These are phyloP conservation scores for Debaryomyces subglobosus DNA, from an alignment of 1,139 yeast species.

Conservation along the genomic window DNA sequence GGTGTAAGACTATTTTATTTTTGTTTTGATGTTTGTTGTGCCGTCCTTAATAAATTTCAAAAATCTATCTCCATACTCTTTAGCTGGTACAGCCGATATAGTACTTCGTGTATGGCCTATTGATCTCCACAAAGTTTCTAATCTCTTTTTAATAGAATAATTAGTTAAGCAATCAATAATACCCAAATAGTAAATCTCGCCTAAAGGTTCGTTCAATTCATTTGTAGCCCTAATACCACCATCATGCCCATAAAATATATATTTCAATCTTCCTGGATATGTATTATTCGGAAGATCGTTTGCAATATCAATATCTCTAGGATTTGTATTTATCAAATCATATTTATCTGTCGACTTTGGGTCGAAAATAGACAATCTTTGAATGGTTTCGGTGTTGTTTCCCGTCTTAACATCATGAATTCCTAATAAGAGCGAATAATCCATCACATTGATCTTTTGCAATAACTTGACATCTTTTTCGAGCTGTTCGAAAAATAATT, in stretches of 20 bases:
- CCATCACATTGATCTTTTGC: slow-evolving; percentile 85
- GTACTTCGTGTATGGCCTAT: slow-evolving; percentile 67
- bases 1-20: background rate
- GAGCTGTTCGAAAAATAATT: slow-evolving; percentile 66
- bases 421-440: slow-evolving; percentile 87
- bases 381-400: slow-evolving; percentile 41
- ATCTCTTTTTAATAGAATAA: slow-evolving; percentile 71
- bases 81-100: slow-evolving; percentile 88
- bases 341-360: slow-evolving; percentile 44
- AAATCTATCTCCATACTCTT: slow-evolving; percentile 88
- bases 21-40: slow-evolving; percentile 20
- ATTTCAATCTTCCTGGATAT: slow-evolving; percentile 53
- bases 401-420: slow-evolving; percentile 74
- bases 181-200: slow-evolving; percentile 85
- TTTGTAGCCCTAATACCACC: slow-evolving; percentile 87
- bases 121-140: slow-evolving; percentile 88
- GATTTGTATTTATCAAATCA: slow-evolving; percentile 52
- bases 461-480: slow-evolving; percentile 74
- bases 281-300: slow-evolving; percentile 51
- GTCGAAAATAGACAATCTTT: slow-evolving; percentile 51
- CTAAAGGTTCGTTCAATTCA: slow-evolving; percentile 60
- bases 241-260: slow-evolving; percentile 73
- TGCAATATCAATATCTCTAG: slow-evolving; percentile 43
- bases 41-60: slow-evolving; percentile 63
- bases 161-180: slow-evolving; percentile 92